phyloP scores from a whole-genome alignment of 1,284 basidiomycete species.

The Austroboletus novae-zelandiae region DNA sequence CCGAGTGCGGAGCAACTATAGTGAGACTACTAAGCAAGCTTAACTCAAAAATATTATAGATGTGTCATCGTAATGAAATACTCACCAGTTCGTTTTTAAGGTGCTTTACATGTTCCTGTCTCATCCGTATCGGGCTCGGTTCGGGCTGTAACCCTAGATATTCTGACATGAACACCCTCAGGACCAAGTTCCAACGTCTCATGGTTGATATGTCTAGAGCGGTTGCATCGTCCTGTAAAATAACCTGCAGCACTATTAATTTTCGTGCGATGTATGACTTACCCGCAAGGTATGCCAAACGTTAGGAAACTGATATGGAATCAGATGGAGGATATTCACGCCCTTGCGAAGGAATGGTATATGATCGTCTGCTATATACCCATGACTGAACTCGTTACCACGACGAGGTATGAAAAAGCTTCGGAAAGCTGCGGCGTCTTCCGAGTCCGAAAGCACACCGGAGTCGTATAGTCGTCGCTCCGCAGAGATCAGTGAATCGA shows the following conservation, averaged over 20 bases:
- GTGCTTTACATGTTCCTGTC: constrained; percentile 14
- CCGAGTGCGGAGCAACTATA: background rate
- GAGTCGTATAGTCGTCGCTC: constrained; percentile 66
- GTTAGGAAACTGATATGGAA: constrained; percentile 83
- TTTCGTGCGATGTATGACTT: constrained; percentile 24
- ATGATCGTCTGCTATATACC: constrained; percentile 92
- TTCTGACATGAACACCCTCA: constrained; percentile 87
- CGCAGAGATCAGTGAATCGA: constrained; percentile 65
- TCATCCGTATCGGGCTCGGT: background rate
- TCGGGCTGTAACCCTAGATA: constrained; percentile 76
- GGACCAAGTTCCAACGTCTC: constrained; percentile 85
- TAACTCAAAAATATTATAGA: background rate
- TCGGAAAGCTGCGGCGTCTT: constrained; percentile 41
- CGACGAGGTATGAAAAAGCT: constrained; percentile 64
- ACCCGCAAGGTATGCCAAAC: constrained; percentile 90
- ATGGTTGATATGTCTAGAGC: constrained; percentile 87
- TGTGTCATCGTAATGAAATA: background rate
- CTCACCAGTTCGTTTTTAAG: constrained; percentile 30
- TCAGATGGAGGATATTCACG: constrained; percentile 89
- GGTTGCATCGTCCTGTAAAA: constrained; percentile 77
- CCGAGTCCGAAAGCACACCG: constrained; percentile 47
- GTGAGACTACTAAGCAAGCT: constrained; percentile 21
- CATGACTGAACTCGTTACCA: constrained; percentile 40
- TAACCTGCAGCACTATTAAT: background rate
- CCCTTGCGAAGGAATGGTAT: constrained; percentile 84